A percentile compares a stretch with the other conserved stretches of the same genome.
Evolutionary conservation across 257 asterid species (phyloP).

Genomic region (Solanum stenotomum): DNA sequence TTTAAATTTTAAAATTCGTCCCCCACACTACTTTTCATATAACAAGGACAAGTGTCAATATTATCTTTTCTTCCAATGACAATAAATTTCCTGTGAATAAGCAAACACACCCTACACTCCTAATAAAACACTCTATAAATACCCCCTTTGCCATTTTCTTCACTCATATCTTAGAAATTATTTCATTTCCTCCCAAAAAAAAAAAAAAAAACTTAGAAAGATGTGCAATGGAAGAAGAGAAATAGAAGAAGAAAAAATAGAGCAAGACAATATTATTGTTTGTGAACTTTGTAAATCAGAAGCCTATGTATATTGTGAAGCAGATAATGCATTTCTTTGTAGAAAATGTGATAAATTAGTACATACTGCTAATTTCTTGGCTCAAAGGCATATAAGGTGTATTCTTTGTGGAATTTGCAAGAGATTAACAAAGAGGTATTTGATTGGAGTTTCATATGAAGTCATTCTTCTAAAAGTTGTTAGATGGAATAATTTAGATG

Average conservation of each 20-base stretch:
- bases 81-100: background rate
- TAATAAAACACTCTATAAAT: slow-evolving; percentile 6
- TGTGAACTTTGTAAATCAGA: slow-evolving; percentile 34
- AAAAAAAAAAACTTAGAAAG: background rate
- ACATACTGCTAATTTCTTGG: slow-evolving; percentile 36
- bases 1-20: background rate
- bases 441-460: slow-evolving; percentile 19
- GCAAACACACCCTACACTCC: background rate
- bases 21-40: background rate
- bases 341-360: slow-evolving; percentile 37
- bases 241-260: background rate
- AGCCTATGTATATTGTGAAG: slow-evolving; percentile 33
- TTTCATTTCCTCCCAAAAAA: background rate
- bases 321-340: slow-evolving; percentile 47
- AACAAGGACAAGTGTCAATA: slow-evolving; percentile 7
- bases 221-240: slow-evolving; percentile 37
- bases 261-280: background rate
- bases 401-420: slow-evolving; percentile 25
- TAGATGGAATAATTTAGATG: background rate
- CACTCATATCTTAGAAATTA: background rate
- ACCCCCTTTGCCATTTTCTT: background rate
- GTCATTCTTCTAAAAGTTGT: slow-evolving; percentile 13
- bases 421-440: slow-evolving; percentile 19
- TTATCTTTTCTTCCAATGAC: background rate
- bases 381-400: slow-evolving; percentile 32